Evolutionary conservation across 768 basidiomycete species (phyloP).

Genomic region (Phlegmacium glaucopus): DNA sequence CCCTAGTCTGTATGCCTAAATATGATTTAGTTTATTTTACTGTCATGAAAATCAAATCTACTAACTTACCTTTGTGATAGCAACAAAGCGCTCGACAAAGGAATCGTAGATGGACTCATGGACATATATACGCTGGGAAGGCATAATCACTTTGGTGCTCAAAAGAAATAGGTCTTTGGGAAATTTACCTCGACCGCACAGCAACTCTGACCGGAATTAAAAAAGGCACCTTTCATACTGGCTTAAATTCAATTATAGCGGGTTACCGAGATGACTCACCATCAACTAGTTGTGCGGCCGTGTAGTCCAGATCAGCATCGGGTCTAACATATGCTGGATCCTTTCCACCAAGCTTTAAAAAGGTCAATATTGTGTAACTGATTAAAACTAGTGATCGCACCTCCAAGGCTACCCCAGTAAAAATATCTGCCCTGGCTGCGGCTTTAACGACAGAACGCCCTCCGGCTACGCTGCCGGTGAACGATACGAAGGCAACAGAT

Average conservation of each 20-base stretch:
- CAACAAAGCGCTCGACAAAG: conserved; percentile 74
- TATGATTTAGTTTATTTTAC: neutral
- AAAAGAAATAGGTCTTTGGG: neutral
- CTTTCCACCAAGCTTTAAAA: conserved; percentile 81
- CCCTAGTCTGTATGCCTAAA: conserved; percentile 79
- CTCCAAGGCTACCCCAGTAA: conserved; percentile 88
- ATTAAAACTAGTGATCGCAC: conserved; percentile 27
- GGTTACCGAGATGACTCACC: conserved; percentile 41
- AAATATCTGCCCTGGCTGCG: conserved; percentile 60
- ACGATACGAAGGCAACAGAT: conserved; percentile 76
- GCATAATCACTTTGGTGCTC: neutral
- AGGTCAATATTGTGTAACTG: too few species aligned
- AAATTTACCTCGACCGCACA: conserved; percentile 79
- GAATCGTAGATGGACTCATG: conserved; percentile 78
- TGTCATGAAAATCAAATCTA: neutral
- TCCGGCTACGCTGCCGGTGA: conserved; percentile 83
- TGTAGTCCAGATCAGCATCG: conserved; percentile 83
- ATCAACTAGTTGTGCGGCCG: conserved; percentile 85
- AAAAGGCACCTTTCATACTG: conserved; percentile 67
- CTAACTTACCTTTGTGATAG: conserved; percentile 60
- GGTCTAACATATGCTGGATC: conserved; percentile 93
- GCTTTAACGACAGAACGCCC: conserved; percentile 73
- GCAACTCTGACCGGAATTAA: conserved; percentile 98
- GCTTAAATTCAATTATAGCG: neutral
- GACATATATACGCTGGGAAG: conserved; percentile 82